Evolutionary conservation across 2,329 filamentous ascomycete species (phyloP).

Genomic region (Aotearoamyces nothofagi): DNA sequence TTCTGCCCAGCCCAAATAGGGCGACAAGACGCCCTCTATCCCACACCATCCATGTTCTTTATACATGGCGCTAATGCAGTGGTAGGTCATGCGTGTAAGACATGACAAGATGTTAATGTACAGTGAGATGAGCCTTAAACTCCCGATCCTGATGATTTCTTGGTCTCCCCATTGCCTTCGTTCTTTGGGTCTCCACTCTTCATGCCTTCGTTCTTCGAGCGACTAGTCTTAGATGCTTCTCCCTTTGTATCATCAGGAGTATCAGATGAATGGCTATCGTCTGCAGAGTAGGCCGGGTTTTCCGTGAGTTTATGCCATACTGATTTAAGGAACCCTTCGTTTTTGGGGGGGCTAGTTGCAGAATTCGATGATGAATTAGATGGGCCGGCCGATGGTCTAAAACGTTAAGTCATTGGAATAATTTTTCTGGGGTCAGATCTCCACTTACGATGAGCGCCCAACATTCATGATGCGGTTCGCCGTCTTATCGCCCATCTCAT

Average conservation of each 20-base stretch:
- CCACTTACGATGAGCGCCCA: slow-evolving; percentile 33
- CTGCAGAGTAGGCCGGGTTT: slow-evolving; percentile 24
- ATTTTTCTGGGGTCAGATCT: too few species aligned
- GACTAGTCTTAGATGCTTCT: slow-evolving; percentile 4
- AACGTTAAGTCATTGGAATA: slow-evolving; percentile 4
- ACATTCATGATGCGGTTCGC: slow-evolving; percentile 90
- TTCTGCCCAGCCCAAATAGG: too few species aligned
- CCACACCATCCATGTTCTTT: too few species aligned
- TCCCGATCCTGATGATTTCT: slow-evolving; percentile 7
- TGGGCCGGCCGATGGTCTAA: slow-evolving; percentile 4
- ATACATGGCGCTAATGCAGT: too few species aligned
- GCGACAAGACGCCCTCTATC: too few species aligned
- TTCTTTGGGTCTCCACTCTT: too few species aligned
- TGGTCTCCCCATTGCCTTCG: slow-evolving; percentile 9
- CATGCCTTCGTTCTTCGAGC: too few species aligned
- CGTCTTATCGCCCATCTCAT: slow-evolving; percentile 87
- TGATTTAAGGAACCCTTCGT: slow-evolving; percentile 83
- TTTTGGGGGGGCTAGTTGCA: slow-evolving; percentile 40
- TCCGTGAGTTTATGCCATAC: slow-evolving; percentile 90
- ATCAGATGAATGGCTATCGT: not conserved
- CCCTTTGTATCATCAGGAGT: slow-evolving; percentile 2
- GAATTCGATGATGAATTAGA: slow-evolving; percentile 4
- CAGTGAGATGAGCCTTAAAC: too few species aligned
- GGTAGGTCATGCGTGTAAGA: too few species aligned
- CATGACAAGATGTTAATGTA: too few species aligned